Percentiles rank a stretch among this genome's conserved stretches.
Evolutionary conservation across 164 flowering plant species (phyloP).

Genomic region (Cinnamomum micranthum): DNA sequence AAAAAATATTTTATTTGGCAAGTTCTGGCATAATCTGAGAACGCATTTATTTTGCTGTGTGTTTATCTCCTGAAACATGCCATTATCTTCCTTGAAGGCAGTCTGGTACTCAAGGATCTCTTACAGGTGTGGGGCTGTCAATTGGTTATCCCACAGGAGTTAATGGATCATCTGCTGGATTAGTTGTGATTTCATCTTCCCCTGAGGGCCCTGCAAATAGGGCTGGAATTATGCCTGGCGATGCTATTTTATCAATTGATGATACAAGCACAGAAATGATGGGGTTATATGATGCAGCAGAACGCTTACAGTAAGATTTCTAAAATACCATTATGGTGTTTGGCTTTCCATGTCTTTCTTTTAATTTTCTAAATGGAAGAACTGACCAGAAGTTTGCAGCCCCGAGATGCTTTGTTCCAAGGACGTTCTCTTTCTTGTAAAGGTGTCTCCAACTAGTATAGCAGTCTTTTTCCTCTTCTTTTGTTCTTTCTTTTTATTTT

Average conservation of each 20-base stretch:
- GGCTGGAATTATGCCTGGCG: slow-evolving; percentile 83
- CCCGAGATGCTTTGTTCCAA: neutral
- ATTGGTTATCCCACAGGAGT: slow-evolving; percentile 69
- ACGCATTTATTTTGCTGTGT: neutral
- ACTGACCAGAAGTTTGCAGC: neutral
- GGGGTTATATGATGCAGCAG: slow-evolving; percentile 96
- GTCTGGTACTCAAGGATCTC: slow-evolving; percentile 97
- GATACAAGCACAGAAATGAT: slow-evolving; percentile 63
- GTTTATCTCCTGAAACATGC: slow-evolving; percentile 13
- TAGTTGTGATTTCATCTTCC: slow-evolving; percentile 81
- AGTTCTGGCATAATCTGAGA: neutral
- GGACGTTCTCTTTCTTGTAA: no score
- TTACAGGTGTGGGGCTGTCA: slow-evolving; percentile 95
- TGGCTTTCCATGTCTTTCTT: slow-evolving; percentile 1
- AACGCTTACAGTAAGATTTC: slow-evolving; percentile 72
- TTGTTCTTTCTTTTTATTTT: no score
- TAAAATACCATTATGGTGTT: neutral
- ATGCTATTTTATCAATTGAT: slow-evolving; percentile 74
- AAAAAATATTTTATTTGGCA: neutral
- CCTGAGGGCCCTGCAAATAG: slow-evolving; percentile 93
- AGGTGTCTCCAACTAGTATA: no score
- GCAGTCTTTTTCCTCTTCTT: no score
- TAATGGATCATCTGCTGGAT: slow-evolving; percentile 59
- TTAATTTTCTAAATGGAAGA: neutral
- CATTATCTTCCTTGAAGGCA: slow-evolving; percentile 67